These are phyloP conservation scores for Lachancea fermentati DNA, from an alignment of 805 yeast species.

Conservation along the genomic window DNA sequence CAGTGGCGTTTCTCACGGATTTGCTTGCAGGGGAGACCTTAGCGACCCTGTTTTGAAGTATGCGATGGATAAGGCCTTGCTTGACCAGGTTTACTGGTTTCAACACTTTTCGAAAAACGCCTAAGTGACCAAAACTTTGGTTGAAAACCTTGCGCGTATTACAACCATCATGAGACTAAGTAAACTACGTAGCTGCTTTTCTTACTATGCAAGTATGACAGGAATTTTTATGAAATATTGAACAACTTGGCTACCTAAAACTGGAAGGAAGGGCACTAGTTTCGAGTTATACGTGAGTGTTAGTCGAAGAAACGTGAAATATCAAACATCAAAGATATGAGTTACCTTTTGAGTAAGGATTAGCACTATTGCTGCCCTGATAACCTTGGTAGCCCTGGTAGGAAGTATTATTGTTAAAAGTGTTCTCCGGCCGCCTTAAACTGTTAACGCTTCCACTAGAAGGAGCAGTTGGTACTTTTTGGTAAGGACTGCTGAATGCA, in stretches of 20 bases:
- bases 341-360: constrained; percentile 9
- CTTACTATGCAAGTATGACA: background rate
- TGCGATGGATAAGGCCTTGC: constrained; percentile 62
- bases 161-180: no score
- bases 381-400: constrained; percentile 17
- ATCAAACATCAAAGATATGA: constrained; percentile 1
- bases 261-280: no score
- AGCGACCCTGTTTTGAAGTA: constrained; percentile 46
- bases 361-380: constrained; percentile 7
- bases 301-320: no score
- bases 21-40: constrained; percentile 71
- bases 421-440: constrained; percentile 29
- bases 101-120: constrained; percentile 6
- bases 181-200: no score
- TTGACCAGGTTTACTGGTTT: constrained; percentile 34
- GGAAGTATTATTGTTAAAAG: constrained; percentile 16
- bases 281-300: no score
- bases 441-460: constrained; percentile 13
- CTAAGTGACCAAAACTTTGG: no score
- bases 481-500: constrained; percentile 11
- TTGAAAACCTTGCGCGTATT: no score
- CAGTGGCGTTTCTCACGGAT: constrained; percentile 70
- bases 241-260: background rate
- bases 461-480: constrained; percentile 15
- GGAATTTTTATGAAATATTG: background rate